Conservation (phyloP, 371 early-diverging fungal species). For the Mucor ambiguus region DNA sequence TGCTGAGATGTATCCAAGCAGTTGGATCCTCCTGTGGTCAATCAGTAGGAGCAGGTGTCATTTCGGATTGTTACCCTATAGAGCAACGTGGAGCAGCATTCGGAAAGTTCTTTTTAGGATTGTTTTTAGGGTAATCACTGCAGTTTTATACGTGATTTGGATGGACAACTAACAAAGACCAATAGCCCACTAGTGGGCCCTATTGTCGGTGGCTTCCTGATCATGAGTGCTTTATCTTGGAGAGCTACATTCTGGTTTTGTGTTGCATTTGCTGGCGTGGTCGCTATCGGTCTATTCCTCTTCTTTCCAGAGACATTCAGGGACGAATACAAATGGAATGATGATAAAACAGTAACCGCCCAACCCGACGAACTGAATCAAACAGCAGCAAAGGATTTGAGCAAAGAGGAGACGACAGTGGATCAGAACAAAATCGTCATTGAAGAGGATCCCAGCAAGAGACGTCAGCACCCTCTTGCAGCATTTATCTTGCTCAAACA, state of each 20-base stretch:
- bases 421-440: background rate
- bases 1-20: constrained; percentile 73
- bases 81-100: constrained; percentile 36
- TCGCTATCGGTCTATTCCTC: constrained; percentile 31
- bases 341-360: background rate
- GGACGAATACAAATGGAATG: background rate
- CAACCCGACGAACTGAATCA: background rate
- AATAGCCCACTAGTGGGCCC: constrained; percentile 11
- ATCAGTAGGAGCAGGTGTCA: constrained; percentile 62
- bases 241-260: constrained; percentile 39
- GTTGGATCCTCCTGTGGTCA: constrained; percentile 68
- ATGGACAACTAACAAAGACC: background rate
- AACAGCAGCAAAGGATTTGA: background rate
- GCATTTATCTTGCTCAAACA: constrained; percentile 45
- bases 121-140: constrained; percentile 34
- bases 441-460: constrained; percentile 3
- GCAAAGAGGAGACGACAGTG: background rate
- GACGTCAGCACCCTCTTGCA: constrained; percentile 31
- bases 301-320: constrained; percentile 71
- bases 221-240: constrained; percentile 27
- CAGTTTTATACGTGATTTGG: background rate
- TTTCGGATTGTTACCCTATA: constrained; percentile 20
- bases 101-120: constrained; percentile 53
- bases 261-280: constrained; percentile 29
- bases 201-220: constrained; percentile 35